These are phyloP conservation scores for Cystobasidiopsis lactophilus DNA, from an alignment of 768 basidiomycete genomes.

Conservation along the genomic window DNA sequence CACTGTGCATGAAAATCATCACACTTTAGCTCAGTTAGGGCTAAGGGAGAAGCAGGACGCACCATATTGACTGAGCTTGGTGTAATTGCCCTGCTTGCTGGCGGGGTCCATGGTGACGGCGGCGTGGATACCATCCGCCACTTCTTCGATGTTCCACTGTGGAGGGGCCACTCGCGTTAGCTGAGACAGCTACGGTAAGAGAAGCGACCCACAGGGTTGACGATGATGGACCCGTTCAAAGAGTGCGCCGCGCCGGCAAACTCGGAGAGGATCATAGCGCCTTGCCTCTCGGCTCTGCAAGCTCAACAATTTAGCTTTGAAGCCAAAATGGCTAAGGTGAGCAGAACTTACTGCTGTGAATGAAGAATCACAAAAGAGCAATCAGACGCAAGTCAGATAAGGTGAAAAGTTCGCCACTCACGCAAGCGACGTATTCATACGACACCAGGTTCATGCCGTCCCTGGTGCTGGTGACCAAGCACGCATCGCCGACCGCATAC, in stretches of 20 bases:
- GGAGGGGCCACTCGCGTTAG: background rate
- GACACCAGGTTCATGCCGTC: slow-evolving; percentile 99
- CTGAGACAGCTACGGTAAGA: background rate
- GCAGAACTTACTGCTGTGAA: too few relatives aligned
- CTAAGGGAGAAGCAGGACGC: background rate
- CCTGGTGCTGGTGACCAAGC: slow-evolving; percentile 77
- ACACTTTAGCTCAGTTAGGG: background rate
- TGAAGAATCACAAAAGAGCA: too few relatives aligned
- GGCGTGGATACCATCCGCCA: slow-evolving; percentile 89
- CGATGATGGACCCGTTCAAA: slow-evolving; percentile 81
- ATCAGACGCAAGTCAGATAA: too few relatives aligned
- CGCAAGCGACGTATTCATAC: slow-evolving; percentile 94
- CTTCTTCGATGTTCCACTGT: slow-evolving; percentile 84
- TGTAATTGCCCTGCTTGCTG: slow-evolving; percentile 71
- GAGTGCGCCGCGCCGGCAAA: slow-evolving; percentile 60
- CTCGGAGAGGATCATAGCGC: slow-evolving; percentile 93
- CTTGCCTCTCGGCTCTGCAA: slow-evolving; percentile 71
- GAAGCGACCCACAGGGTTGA: slow-evolving; percentile 46
- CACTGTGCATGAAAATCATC: slow-evolving; percentile 26
- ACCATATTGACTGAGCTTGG: slow-evolving; percentile 71
- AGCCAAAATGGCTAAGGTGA: too few relatives aligned
- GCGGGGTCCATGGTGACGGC: slow-evolving; percentile 72
- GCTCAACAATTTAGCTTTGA: too few relatives aligned
- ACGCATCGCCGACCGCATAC: slow-evolving; percentile 89
- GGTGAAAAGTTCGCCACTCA: slow-evolving; percentile 28